A percentile compares a stretch with the other conserved stretches of the same genome.
Evolutionary conservation across 2,329 filamentous ascomycete species (phyloP).

Genomic region (Calonectria honghensis): DNA sequence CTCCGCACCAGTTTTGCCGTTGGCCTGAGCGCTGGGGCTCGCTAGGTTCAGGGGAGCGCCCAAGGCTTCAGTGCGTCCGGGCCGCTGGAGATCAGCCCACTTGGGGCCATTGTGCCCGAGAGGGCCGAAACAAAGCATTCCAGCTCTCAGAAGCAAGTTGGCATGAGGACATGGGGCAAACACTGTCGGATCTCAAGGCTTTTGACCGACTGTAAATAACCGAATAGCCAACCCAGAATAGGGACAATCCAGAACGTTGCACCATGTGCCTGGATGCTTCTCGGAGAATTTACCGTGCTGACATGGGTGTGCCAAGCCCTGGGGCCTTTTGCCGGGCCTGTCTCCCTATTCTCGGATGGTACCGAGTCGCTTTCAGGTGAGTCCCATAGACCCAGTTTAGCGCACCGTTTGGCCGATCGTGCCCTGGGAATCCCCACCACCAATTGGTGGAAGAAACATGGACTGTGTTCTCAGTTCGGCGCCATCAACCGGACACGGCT

Average conservation of each 20-base stretch:
- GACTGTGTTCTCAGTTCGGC: not conserved
- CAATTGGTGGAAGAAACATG: slow-evolving; percentile 25
- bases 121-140: not conserved
- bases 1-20: not conserved
- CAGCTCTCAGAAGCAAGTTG: too few relatives aligned
- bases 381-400: slow-evolving; percentile 2
- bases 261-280: not conserved
- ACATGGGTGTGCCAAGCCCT: too few relatives aligned
- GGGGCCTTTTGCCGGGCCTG: not conserved
- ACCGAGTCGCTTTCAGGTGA: slow-evolving; percentile 16
- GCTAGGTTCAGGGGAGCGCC: not conserved
- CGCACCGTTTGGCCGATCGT: not conserved
- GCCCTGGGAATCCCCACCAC: not conserved
- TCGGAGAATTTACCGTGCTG: slow-evolving; percentile 12
- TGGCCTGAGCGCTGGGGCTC: not conserved
- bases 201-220: not conserved
- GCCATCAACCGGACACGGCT: slow-evolving; percentile 4
- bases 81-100: slow-evolving; percentile 19
- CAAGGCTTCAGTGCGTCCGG: not conserved
- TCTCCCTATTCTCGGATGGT: slow-evolving; percentile 2
- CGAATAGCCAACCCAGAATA: not conserved
- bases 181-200: not conserved
- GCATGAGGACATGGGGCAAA: not conserved
- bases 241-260: not conserved
- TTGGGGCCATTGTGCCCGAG: not conserved